These are phyloP conservation scores for Schizochytrium sp. DNA, from an alignment of 108 stramenopile species.

Conservation along the genomic window DNA sequence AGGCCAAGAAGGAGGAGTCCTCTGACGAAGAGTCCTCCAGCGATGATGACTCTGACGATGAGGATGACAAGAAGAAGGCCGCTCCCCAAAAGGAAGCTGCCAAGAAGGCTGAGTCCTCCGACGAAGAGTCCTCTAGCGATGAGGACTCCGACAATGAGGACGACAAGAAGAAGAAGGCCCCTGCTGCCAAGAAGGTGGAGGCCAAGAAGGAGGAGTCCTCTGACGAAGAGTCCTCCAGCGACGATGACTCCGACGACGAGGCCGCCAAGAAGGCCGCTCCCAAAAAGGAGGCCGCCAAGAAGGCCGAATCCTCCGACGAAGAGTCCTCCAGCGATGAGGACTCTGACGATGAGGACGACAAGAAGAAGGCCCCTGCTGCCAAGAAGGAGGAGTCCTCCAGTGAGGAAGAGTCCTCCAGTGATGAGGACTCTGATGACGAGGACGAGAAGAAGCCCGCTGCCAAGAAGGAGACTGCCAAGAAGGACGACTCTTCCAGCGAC, in stretches of 20 bases:
- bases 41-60: constrained; percentile 70
- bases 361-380: constrained; percentile 66
- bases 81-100: constrained; percentile 45
- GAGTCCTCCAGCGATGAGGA: constrained; percentile 69
- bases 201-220: constrained; percentile 67
- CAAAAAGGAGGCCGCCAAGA: constrained; percentile 47
- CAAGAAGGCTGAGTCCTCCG: constrained; percentile 26
- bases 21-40: constrained; percentile 62
- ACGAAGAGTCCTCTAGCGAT: constrained; percentile 65
- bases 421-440: constrained; percentile 22
- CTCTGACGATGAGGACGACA: constrained; percentile 74
- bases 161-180: constrained; percentile 67
- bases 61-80: constrained; percentile 52
- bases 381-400: constrained; percentile 42
- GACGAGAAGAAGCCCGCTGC: constrained; percentile 64
- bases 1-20: constrained; percentile 66
- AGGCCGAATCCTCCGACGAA: constrained; percentile 69
- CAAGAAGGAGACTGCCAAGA: constrained; percentile 82
- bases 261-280: constrained; percentile 32
- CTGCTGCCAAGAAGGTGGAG: constrained; percentile 64
- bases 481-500: constrained; percentile 66
- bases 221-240: constrained; percentile 61
- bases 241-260: constrained; percentile 60
- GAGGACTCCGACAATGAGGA: constrained; percentile 73
- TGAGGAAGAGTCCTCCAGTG: neutral